A percentile compares a stretch with the other conserved stretches of the same genome.
Conservation (phyloP, 495 filamentous ascomycete genomes). For the Schizothecium vesticola region DNA sequence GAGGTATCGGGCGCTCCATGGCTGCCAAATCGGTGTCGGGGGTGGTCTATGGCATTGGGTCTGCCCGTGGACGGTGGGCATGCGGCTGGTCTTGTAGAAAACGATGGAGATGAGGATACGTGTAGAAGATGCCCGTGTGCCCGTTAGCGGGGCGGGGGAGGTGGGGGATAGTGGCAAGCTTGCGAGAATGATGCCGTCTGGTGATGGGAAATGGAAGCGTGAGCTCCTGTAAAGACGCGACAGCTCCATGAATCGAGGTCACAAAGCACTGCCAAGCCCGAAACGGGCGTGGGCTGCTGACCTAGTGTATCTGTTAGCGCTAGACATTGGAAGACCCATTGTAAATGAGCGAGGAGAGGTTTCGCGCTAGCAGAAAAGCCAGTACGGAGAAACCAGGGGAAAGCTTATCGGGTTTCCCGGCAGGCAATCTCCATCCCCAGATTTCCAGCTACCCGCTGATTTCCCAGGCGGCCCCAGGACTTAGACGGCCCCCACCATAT, state of each 20-base stretch:
- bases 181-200: neutral
- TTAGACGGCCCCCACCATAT: neutral
- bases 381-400: too few species aligned
- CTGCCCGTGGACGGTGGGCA: neutral
- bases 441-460: neutral
- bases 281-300: too few species aligned
- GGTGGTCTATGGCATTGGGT: neutral
- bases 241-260: neutral
- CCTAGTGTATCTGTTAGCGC: too few species aligned
- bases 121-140: neutral
- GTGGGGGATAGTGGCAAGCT: neutral
- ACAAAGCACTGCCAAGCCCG: too few species aligned
- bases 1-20: conserved; percentile 16
- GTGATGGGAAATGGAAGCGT: neutral
- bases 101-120: too few species aligned
- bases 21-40: conserved; percentile 11
- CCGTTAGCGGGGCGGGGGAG: neutral
- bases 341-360: too few species aligned
- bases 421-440: neutral
- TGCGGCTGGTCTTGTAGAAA: neutral
- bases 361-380: too few species aligned
- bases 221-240: neutral
- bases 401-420: neutral
- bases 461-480: too few species aligned
- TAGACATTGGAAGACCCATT: too few species aligned